Base-by-base conservation (phyloP, 2,329 filamentous ascomycete species). In the Trichoderma aggressivum region DNA sequence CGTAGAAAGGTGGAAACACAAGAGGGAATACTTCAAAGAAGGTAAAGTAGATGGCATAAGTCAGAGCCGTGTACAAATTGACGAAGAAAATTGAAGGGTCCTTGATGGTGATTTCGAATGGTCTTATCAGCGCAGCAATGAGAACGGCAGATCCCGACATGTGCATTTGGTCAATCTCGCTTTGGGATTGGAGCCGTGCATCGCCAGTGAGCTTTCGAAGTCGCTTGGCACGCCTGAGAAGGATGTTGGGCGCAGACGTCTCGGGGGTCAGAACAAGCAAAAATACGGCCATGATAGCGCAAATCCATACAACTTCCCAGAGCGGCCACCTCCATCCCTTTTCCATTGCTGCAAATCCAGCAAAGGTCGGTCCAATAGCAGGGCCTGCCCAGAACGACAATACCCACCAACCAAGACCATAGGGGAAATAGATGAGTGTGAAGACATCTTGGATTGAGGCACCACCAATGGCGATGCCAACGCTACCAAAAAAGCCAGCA, bases 401-500 rank as follows among this genome's bases (percentile, higher is more conserved):
- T 1, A 88, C 88, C 88, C 88, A 91, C 0, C 84, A 82, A 69
- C 86, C 85, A 72, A 91, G 81, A 2, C 85, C 84, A 72, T 89
- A 89, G 0, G 88, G 87, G 0, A 90, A 79, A 26, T 85, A 82
- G 73, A 87, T 81, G 21, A 66, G 50, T 87, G 82, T 85, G 75
- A 87, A 89, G 76, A 87, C 84, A 72, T 87, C 86, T 62, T 82
- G 82, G 0, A 86, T 79, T 0, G 84, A 84, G 2, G 85, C 85
- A n/a, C 82, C 85, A 6, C 84, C 85, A 0, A 85, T 90, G 0
- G 89, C 89, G 4, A 92, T 81, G 76, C 87, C 89, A 0, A 90
- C 90, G 6, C 84, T 87, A 7, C 89, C 89, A 74, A 91, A 89
- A 82, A 91, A 90, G 1, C 89, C 89, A 70, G 88, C 87, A 4